A percentile compares a stretch with the other conserved stretches of the same genome.
These are phyloP conservation scores for Candida gorgasii DNA, from an alignment of 805 yeast species.

Conservation along the genomic window DNA sequence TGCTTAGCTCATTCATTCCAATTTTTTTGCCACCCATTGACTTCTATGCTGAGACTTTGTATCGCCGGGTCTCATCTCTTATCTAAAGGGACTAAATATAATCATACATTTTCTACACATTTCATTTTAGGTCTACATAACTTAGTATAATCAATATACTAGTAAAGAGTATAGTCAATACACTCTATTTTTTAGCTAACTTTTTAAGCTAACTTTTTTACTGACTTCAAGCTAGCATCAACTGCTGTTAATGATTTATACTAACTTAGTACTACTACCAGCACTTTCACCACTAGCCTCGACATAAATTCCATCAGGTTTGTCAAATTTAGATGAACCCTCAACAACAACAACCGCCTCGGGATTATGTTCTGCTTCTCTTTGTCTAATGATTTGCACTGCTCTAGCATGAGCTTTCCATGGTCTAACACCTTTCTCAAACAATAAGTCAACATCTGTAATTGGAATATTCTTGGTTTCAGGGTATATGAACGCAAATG, in stretches of 20 bases:
- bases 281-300: conserved; percentile 9
- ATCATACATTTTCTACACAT: neutral
- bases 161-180: neutral
- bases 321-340: conserved; percentile 9
- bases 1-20: too few relatives aligned
- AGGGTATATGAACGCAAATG: conserved; percentile 33
- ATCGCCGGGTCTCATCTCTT: neutral
- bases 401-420: conserved; percentile 34
- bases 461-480: conserved; percentile 41
- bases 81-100: neutral
- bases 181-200: too few relatives aligned
- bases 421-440: conserved; percentile 29
- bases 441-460: conserved; percentile 32
- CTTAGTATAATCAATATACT: too few relatives aligned
- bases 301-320: conserved; percentile 8
- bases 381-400: conserved; percentile 14
- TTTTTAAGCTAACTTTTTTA: neutral
- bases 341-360: neutral
- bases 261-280: conserved; percentile 8
- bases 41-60: too few relatives aligned
- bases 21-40: too few relatives aligned
- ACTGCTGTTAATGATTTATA: neutral
- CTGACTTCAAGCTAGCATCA: neutral
- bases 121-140: neutral
- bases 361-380: conserved; percentile 3